These are phyloP conservation scores for Dendrobium officinale DNA, from an alignment of 106 monocot genomes.

Conservation along the genomic window DNA sequence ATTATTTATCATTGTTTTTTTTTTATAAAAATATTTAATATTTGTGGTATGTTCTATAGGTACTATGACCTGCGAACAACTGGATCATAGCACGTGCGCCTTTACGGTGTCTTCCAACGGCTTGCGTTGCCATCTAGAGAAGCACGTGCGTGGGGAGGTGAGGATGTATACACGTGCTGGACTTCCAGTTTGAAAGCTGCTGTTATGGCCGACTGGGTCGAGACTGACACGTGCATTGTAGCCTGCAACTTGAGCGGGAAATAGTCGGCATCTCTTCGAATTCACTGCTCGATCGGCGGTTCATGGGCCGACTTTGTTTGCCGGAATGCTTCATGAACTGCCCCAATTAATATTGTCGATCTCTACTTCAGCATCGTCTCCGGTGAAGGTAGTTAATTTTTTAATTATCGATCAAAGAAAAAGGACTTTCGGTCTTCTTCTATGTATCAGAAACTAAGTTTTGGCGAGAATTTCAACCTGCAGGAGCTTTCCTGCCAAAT, in stretches of 20 bases:
- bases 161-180: neutral
- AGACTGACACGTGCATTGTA: conserved; percentile 24
- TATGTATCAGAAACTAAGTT: no score
- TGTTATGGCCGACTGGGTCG: conserved; percentile 8
- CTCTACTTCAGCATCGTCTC: conserved; percentile 16
- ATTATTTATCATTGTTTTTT: no score
- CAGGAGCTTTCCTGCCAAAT: no score
- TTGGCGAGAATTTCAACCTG: no score
- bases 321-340: no score
- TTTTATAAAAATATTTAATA: no score
- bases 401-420: no score
- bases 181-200: neutral
- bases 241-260: conserved; percentile 20
- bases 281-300: conserved; percentile 17
- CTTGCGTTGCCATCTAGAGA: conserved; percentile 38
- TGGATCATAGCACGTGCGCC: conserved; percentile 21
- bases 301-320: neutral
- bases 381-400: conserved; percentile 25
- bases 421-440: no score
- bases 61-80: conserved; percentile 10
- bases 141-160: conserved; percentile 12
- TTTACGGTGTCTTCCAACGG: conserved; percentile 34
- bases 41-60: no score
- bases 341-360: no score
- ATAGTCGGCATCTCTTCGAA: conserved; percentile 7